phyloP scores from a whole-genome alignment of 495 filamentous ascomycete species.

The Lasiosphaeris hirsuta region DNA sequence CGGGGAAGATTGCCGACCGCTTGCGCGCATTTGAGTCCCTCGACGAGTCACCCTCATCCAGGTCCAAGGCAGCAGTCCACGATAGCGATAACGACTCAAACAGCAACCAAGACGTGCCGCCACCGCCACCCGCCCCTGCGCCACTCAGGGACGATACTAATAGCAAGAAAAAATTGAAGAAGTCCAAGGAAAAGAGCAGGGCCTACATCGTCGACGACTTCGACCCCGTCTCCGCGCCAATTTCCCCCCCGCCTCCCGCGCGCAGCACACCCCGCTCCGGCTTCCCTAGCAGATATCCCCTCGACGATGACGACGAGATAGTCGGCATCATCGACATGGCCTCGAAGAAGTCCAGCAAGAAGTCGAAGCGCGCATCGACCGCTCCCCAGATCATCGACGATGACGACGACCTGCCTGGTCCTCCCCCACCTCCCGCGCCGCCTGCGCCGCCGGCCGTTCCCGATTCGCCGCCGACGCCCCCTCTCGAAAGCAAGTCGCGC shows the following conservation, averaged over 20 bases:
- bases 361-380: conserved; percentile 23
- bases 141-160: conserved; percentile 21
- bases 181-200: conserved; percentile 22
- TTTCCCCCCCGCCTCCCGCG: conserved; percentile 17
- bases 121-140: conserved; percentile 21
- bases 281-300: conserved; percentile 49
- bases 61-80: conserved; percentile 21
- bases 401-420: conserved; percentile 11
- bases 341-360: conserved; percentile 36
- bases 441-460: conserved; percentile 47
- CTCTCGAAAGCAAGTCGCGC: conserved; percentile 36
- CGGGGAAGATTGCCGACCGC: conserved; percentile 50
- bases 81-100: conserved; percentile 34
- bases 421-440: conserved; percentile 35
- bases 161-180: conserved; percentile 27
- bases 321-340: conserved; percentile 47
- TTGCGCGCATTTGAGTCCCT: conserved; percentile 51
- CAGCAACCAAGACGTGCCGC: conserved; percentile 33
- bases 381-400: conserved; percentile 31
- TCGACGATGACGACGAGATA: conserved; percentile 44
- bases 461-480: conserved; percentile 40
- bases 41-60: conserved; percentile 29
- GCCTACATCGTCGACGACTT: conserved; percentile 16
- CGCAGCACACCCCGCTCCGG: conserved; percentile 38
- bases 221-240: conserved; percentile 10